Base-by-base conservation (phyloP, 495 filamentous ascomycete species). In the Xylaria curta region DNA sequence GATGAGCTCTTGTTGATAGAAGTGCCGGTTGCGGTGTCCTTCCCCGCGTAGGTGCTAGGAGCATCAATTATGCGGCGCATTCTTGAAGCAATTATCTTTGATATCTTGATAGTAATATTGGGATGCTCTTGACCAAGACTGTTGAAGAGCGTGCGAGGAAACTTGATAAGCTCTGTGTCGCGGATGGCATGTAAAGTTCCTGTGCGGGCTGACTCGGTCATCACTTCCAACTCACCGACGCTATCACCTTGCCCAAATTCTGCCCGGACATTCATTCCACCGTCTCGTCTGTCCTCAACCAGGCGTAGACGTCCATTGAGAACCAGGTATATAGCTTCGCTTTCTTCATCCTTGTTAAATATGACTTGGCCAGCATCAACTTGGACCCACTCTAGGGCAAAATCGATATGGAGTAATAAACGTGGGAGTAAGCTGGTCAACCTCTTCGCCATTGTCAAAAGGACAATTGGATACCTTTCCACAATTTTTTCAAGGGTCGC, bases 241-340 rank as follows among this genome's bases (percentile, higher is more conserved):
- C 97, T 98, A 76, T 99, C 96, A 21, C 96, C 96, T 78, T 99
- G 96, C 7, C 97, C 96, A 76, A 93, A 98, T 78, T 99, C 96
- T 13, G 94, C 95, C 47, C 94, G 89, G 47, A 97, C 95, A 63
- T 90, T 92, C 85, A 97, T 92, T n/a, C 90, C 91, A 0, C 92
- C 93, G 64, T 93, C 90, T 38, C 91, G 84, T 6, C 89, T 86
- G 76, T 98, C 94, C 42, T 93, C 86, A 2, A 98, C 89, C 5
- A 93, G 88, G 46, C 96, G 85, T 31, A 99, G 81, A 12, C 96
- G 90, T 12, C 96, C 96, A 78, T 99, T 99, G 8, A 99, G 85
- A 13, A 98, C 97, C 72, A 99, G 94, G 77, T 99, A 98, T 51
- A 99, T 99, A 15, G 97, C 96, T 81, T 99, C 96, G 78, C 96